Conservation (phyloP, 2,329 filamentous ascomycete species). For the Coleophoma eucalyptorum region DNA sequence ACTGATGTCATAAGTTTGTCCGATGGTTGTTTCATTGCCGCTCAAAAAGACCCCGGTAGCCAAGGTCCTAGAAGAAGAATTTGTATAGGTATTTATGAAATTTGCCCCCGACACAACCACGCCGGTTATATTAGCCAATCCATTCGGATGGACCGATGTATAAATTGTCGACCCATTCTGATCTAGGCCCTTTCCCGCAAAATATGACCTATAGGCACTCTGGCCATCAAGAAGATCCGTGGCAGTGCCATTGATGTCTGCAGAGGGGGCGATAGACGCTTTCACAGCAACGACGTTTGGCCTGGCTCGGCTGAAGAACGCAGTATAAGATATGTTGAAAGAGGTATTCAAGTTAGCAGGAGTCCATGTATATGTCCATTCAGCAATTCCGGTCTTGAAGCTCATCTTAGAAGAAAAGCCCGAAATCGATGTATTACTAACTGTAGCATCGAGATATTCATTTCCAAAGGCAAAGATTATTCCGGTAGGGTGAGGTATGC, state of each 20-base stretch:
- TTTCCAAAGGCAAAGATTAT: constrained; percentile 53
- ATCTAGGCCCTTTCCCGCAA: constrained; percentile 52
- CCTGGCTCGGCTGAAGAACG: constrained; percentile 43
- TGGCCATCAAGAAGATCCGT: constrained; percentile 66
- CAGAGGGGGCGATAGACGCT: constrained; percentile 51
- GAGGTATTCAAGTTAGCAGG: constrained; percentile 41
- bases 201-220: constrained; percentile 61
- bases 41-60: constrained; percentile 39
- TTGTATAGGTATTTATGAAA: constrained; percentile 28
- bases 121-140: constrained; percentile 59
- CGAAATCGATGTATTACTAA: constrained; percentile 53
- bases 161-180: constrained; percentile 51
- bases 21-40: constrained; percentile 59
- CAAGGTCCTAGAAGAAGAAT: constrained; percentile 27
- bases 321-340: constrained; percentile 57
- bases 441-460: constrained; percentile 56
- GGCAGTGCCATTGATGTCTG: constrained; percentile 50
- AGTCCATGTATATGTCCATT: constrained; percentile 65
- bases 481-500: constrained; percentile 66
- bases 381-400: constrained; percentile 57
- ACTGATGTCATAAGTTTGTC: constrained; percentile 51
- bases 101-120: constrained; percentile 50
- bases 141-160: constrained; percentile 59
- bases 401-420: constrained; percentile 59
- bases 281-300: constrained; percentile 41